Conservation (phyloP, 139 green algal species). For the Mesotaenium endlicherianum region DNA sequence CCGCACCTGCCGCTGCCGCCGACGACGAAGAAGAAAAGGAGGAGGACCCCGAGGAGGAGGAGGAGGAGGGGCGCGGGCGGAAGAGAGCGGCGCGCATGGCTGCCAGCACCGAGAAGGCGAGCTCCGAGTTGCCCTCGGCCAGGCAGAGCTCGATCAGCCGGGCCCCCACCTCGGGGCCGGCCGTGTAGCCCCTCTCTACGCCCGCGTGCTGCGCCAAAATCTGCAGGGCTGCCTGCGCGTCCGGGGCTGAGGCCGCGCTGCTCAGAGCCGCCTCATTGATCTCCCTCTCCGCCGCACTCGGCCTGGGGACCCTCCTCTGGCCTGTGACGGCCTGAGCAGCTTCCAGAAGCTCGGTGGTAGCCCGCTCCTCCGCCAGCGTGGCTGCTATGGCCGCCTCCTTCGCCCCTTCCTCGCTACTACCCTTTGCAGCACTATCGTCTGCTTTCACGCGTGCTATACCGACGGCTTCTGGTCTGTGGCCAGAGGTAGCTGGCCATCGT, state of each 20-base stretch:
- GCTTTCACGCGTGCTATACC: no score
- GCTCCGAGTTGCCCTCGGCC: constrained; percentile 62
- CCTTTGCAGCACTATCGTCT: no score
- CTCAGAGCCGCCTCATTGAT: background rate
- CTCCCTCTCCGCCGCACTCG: background rate
- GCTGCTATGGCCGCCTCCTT: background rate
- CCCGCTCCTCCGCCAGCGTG: background rate
- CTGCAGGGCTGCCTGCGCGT: constrained; percentile 11
- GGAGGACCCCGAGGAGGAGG: no score
- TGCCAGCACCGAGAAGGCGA: constrained; percentile 69
- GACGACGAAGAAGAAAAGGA: no score
- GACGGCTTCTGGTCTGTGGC: no score
- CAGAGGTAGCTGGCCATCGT: no score
- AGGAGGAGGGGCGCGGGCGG: no score
- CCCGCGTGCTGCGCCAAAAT: constrained; percentile 4
- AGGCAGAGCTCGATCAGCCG: constrained; percentile 58
- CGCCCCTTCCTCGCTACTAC: no score
- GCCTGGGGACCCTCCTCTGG: background rate
- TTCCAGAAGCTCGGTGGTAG: background rate
- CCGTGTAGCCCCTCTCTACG: background rate
- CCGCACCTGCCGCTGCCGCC: no score
- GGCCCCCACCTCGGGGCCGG: background rate
- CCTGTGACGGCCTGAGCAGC: background rate
- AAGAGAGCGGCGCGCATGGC: constrained; percentile 59
- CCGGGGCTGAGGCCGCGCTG: background rate